Conservation (phyloP, 106 monocot genomes). For the Allium cepa region DNA sequence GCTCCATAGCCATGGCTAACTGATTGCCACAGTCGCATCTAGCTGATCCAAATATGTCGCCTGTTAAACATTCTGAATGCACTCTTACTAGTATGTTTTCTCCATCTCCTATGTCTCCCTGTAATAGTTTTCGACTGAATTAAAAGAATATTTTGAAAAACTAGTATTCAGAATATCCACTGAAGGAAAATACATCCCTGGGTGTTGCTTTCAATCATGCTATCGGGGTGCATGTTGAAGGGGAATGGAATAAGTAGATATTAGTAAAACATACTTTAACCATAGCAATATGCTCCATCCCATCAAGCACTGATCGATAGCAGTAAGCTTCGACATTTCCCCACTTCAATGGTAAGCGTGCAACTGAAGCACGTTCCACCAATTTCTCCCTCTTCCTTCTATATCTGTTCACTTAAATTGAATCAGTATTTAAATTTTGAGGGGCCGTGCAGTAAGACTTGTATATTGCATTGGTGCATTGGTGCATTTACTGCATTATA, state of each 20-base stretch:
- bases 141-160: background rate
- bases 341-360: conserved; percentile 69
- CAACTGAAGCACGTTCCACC: conserved; percentile 69
- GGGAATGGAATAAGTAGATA: background rate
- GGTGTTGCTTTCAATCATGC: no score
- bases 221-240: background rate
- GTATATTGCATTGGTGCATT: no score
- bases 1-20: conserved; percentile 69
- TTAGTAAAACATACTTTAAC: conserved; percentile 49
- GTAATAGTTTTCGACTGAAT: background rate
- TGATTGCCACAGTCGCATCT: conserved; percentile 94
- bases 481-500: no score
- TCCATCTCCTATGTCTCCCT: conserved; percentile 92
- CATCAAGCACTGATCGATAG: conserved; percentile 84
- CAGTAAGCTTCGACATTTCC: conserved; percentile 72
- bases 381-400: conserved; percentile 88
- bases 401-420: conserved; percentile 40
- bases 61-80: conserved; percentile 92
- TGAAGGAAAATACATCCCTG: background rate
- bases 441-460: no score
- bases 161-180: background rate
- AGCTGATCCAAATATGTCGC: conserved; percentile 63
- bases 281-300: conserved; percentile 97
- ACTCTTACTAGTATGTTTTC: conserved; percentile 80
- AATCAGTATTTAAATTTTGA: background rate